phyloP scores from a whole-genome alignment of 2,329 filamentous ascomycete genomes.

The Drechslera avenae region DNA sequence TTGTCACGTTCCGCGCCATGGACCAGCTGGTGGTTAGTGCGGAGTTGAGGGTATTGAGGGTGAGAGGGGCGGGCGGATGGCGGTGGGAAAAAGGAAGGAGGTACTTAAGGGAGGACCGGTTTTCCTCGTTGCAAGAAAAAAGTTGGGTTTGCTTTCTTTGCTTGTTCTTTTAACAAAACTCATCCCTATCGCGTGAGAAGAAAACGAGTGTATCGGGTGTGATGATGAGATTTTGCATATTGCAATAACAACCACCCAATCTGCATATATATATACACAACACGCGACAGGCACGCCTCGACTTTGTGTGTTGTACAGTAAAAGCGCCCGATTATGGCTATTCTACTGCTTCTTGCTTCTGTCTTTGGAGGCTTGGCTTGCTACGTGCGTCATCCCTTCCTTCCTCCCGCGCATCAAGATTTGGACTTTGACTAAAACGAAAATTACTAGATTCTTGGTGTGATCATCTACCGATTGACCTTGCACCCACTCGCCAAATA shows the following conservation, averaged over 20 bases:
- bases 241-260: constrained; percentile 1
- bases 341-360: constrained; percentile 27
- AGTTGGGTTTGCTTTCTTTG: neutral
- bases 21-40: neutral
- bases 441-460: constrained; percentile 25
- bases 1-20: constrained; percentile 3
- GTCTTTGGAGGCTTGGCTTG: constrained; percentile 30
- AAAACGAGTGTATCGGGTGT: neutral
- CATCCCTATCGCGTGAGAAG: neutral
- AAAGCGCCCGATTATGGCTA: constrained; percentile 2
- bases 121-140: neutral
- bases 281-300: neutral
- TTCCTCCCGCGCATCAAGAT: neutral
- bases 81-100: constrained; percentile 19
- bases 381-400: constrained; percentile 27
- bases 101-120: constrained; percentile 25
- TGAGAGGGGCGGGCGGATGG: constrained; percentile 40
- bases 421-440: constrained; percentile 14
- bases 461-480: constrained; percentile 48
- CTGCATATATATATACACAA: neutral
- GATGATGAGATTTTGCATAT: neutral
- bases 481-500: constrained; percentile 52
- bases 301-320: no score
- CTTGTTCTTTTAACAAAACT: neutral
- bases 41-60: constrained; percentile 29